These are phyloP conservation scores for Glonium stellatum DNA, from an alignment of 495 filamentous ascomycete species.

Conservation along the genomic window DNA sequence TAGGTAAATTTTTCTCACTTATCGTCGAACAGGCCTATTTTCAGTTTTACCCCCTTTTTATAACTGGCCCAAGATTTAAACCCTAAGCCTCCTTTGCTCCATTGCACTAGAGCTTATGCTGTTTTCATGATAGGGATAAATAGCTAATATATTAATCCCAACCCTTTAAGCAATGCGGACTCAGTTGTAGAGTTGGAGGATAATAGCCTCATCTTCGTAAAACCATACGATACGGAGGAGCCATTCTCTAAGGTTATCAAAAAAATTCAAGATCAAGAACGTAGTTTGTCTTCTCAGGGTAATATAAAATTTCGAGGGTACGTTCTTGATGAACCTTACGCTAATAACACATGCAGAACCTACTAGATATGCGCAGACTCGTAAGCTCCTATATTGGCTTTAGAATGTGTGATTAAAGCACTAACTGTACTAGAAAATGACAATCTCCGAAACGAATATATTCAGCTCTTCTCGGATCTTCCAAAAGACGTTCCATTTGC, in stretches of 20 bases:
- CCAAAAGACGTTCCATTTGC: slow-evolving; percentile 57
- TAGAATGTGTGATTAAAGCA: neutral
- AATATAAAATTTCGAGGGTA: neutral
- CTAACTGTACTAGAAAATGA: slow-evolving; percentile 53
- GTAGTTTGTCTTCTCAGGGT: neutral
- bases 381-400: slow-evolving; percentile 22
- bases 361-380: slow-evolving; percentile 46
- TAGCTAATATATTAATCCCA: neutral
- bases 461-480: slow-evolving; percentile 48
- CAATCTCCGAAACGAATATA: slow-evolving; percentile 65
- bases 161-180: slow-evolving; percentile 50
- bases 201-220: slow-evolving; percentile 43
- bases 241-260: slow-evolving; percentile 36
- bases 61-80: too few relatives aligned
- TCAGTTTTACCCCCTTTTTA: neutral
- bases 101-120: neutral
- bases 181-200: slow-evolving; percentile 42
- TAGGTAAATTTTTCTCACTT: slow-evolving; percentile 33
- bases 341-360: neutral
- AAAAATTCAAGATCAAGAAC: slow-evolving; percentile 26
- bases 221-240: slow-evolving; percentile 38
- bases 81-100: neutral
- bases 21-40: neutral
- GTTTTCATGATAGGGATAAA: neutral
- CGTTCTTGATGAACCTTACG: too few relatives aligned